Percentiles rank a stretch among this genome's conserved stretches.
These are phyloP conservation scores for Rhizoclosmatium sp. DNA, from an alignment of 192 early-diverging fungal genomes.

Conservation along the genomic window DNA sequence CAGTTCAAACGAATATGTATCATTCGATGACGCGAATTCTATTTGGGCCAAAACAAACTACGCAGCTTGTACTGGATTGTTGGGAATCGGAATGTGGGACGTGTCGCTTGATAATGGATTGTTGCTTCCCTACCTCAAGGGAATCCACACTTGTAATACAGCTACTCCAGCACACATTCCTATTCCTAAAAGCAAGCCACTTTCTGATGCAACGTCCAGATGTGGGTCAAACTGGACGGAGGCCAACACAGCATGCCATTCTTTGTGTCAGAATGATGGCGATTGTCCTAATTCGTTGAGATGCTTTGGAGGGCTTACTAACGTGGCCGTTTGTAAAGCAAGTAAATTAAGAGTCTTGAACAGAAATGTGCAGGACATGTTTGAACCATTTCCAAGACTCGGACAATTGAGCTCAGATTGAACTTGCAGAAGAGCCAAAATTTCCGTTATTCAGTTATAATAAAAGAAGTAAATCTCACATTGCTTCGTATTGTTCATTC, in stretches of 20 bases:
- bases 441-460: too few relatives aligned
- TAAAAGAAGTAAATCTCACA: too few relatives aligned
- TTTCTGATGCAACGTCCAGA: not conserved
- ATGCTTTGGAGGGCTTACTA: too few relatives aligned
- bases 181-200: not conserved
- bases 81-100: not conserved
- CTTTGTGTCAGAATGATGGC: not conserved
- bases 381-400: too few relatives aligned
- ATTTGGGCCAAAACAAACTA: constrained; percentile 65
- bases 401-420: too few relatives aligned
- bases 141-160: not conserved
- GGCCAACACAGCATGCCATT: not conserved
- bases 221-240: not conserved
- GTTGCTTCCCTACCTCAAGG: not conserved
- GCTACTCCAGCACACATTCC: not conserved
- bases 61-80: constrained; percentile 59
- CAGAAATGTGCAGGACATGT: too few relatives aligned
- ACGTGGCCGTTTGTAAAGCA: too few relatives aligned
- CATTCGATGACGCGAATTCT: constrained; percentile 75
- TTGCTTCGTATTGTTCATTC: too few relatives aligned
- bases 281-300: not conserved
- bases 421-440: too few relatives aligned
- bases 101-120: not conserved
- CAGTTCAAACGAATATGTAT: constrained; percentile 64
- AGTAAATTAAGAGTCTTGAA: too few relatives aligned